These are phyloP conservation scores for Pterocarpus macrocarpus DNA, from an alignment of 306 rosid genomes.

Conservation along the genomic window DNA sequence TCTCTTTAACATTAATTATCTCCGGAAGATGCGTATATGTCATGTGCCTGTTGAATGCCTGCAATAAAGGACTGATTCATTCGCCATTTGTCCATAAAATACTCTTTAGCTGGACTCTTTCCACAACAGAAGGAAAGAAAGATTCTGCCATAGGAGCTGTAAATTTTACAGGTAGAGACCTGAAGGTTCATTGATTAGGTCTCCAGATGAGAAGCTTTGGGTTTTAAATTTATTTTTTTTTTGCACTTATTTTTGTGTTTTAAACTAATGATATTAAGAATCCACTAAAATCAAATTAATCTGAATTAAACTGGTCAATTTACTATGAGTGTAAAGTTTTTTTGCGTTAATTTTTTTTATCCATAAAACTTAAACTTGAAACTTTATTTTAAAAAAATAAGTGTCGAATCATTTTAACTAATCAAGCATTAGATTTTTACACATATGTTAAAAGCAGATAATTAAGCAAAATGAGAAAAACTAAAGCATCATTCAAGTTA, in stretches of 20 bases:
- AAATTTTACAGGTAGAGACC: neutral
- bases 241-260: neutral
- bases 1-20: neutral
- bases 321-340: too few relatives aligned
- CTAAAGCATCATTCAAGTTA: too few relatives aligned
- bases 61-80: neutral
- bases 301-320: too few relatives aligned
- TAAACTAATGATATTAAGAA: too few relatives aligned
- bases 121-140: neutral
- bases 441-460: too few relatives aligned
- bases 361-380: too few relatives aligned
- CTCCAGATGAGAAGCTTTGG: neutral
- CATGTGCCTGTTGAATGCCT: slow-evolving; percentile 1
- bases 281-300: too few relatives aligned
- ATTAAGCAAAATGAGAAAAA: too few relatives aligned
- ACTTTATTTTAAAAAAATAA: too few relatives aligned
- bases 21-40: neutral
- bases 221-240: neutral
- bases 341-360: too few relatives aligned
- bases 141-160: neutral
- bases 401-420: too few relatives aligned
- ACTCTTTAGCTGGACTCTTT: neutral
- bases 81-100: neutral
- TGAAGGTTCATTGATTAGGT: slow-evolving; percentile 2
- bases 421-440: too few relatives aligned